phyloP scores from a whole-genome alignment of 2,329 filamentous ascomycete species.

The Thyridium curvatum region DNA sequence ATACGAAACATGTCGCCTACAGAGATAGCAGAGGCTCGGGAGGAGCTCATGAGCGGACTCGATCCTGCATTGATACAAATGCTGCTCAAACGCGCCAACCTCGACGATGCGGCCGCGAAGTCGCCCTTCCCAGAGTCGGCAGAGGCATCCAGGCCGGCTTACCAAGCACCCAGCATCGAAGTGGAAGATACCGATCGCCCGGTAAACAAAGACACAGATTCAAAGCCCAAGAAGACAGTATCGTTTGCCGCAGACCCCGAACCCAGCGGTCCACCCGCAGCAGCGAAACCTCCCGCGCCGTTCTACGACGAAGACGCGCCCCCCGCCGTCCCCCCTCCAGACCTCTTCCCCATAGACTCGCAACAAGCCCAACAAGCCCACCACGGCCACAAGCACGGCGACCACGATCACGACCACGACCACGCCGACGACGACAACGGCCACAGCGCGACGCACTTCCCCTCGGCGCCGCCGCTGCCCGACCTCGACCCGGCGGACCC shows the following conservation, averaged over 20 bases:
- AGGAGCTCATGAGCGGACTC: constrained; percentile 73
- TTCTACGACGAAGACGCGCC: constrained; percentile 35
- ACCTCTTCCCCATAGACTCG: constrained; percentile 33
- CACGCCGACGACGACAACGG: constrained; percentile 20
- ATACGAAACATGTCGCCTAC: constrained; percentile 72
- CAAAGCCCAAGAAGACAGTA: constrained; percentile 20
- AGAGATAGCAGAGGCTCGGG: constrained; percentile 74
- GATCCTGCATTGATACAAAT: constrained; percentile 71
- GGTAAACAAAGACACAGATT: background rate
- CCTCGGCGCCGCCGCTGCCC: constrained; percentile 41
- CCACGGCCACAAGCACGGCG: constrained; percentile 14
- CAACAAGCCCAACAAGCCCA: constrained; percentile 8
- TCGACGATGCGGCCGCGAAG: constrained; percentile 48
- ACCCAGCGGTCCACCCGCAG: constrained; percentile 1
- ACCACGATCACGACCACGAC: constrained; percentile 5
- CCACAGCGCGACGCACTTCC: constrained; percentile 52
- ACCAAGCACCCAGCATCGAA: constrained; percentile 22
- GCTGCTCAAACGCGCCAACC: constrained; percentile 68
- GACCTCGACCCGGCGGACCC: constrained; percentile 80
- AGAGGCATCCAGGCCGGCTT: constrained; percentile 4
- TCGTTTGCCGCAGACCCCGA: constrained; percentile 8
- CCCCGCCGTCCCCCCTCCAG: constrained; percentile 30
- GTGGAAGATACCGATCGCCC: constrained; percentile 22
- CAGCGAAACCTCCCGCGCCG: constrained; percentile 4
- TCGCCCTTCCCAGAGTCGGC: constrained; percentile 1